A percentile compares a stretch with the other conserved stretches of the same genome.
phyloP scores from a whole-genome alignment of 2,329 filamentous ascomycete genomes.

The Trichophyton simii region DNA sequence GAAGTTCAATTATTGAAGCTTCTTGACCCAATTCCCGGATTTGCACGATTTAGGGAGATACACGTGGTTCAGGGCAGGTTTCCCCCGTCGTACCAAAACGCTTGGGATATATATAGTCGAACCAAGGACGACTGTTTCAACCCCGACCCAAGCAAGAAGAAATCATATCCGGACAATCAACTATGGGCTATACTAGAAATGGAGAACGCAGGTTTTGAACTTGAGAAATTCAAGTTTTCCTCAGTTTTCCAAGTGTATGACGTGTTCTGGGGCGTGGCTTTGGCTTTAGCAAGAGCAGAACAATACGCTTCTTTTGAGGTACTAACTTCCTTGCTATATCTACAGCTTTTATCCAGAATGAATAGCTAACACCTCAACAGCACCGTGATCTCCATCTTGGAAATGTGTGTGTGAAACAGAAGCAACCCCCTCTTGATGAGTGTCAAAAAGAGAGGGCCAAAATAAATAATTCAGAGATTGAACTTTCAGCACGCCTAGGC shows the following conservation, averaged over 20 bases:
- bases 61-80: slow-evolving; percentile 47
- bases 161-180: slow-evolving; percentile 42
- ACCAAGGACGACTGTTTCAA: slow-evolving; percentile 39
- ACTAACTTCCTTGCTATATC: slow-evolving; percentile 5
- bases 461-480: no score
- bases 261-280: slow-evolving; percentile 54
- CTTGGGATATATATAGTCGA: slow-evolving; percentile 30
- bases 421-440: slow-evolving; percentile 8
- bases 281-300: slow-evolving; percentile 50
- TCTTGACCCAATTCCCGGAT: slow-evolving; percentile 48
- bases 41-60: slow-evolving; percentile 49
- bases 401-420: slow-evolving; percentile 48
- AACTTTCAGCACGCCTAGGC: slow-evolving; percentile 31
- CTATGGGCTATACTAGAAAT: slow-evolving; percentile 55
- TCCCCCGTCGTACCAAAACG: slow-evolving; percentile 38
- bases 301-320: slow-evolving; percentile 47
- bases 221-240: slow-evolving; percentile 36
- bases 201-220: slow-evolving; percentile 50
- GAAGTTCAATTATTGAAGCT: slow-evolving; percentile 44
- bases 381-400: slow-evolving; percentile 55
- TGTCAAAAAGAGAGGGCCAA: background rate
- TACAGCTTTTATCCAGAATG: slow-evolving; percentile 10
- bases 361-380: slow-evolving; percentile 16
- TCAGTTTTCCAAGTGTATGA: slow-evolving; percentile 44
- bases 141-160: slow-evolving; percentile 43